Percentiles rank a stretch among this genome's conserved stretches.
Conservation (phyloP, 106 monocot genomes). For the Dioscorea zingiberensis region DNA sequence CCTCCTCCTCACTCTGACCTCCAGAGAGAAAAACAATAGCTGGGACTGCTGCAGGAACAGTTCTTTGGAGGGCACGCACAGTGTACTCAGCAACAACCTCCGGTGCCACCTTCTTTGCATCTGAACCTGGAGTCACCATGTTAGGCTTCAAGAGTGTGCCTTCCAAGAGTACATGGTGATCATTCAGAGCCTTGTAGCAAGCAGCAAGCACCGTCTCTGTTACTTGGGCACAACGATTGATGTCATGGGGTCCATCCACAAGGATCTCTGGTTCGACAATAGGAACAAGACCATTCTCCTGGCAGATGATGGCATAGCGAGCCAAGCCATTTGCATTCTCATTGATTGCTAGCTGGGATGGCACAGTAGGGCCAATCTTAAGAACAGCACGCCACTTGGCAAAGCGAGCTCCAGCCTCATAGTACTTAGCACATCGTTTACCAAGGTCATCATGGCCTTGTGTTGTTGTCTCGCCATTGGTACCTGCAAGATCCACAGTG, state of each 20-base stretch:
- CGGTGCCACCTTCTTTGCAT: slow-evolving; percentile 27
- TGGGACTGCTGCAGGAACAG: slow-evolving; percentile 26
- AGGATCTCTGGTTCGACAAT: slow-evolving; percentile 53
- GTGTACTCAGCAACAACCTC: slow-evolving; percentile 36
- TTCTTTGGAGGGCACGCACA: slow-evolving; percentile 20
- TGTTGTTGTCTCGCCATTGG: slow-evolving; percentile 48
- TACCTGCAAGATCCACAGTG: slow-evolving; percentile 33
- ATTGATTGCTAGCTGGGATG: slow-evolving; percentile 39
- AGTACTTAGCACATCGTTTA: slow-evolving; percentile 50
- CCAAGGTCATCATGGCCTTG: slow-evolving; percentile 52
- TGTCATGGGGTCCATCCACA: slow-evolving; percentile 46
- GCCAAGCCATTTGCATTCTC: slow-evolving; percentile 39
- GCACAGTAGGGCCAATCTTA: slow-evolving; percentile 33
- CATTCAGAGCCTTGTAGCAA: slow-evolving; percentile 45
- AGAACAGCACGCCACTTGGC: slow-evolving; percentile 58
- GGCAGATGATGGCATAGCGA: slow-evolving; percentile 46
- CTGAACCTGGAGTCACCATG: slow-evolving; percentile 49
- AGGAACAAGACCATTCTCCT: slow-evolving; percentile 49
- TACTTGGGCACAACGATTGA: slow-evolving; percentile 31
- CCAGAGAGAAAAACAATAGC: slow-evolving; percentile 37
- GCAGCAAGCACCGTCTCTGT: slow-evolving; percentile 43
- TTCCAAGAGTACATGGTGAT: slow-evolving; percentile 41
- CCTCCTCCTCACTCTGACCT: slow-evolving; percentile 40
- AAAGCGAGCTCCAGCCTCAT: slow-evolving; percentile 46
- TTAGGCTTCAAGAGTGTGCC: slow-evolving; percentile 39